These are phyloP conservation scores for Lepidium africanum DNA, from an alignment of 345 rosid genomes.

Conservation along the genomic window DNA sequence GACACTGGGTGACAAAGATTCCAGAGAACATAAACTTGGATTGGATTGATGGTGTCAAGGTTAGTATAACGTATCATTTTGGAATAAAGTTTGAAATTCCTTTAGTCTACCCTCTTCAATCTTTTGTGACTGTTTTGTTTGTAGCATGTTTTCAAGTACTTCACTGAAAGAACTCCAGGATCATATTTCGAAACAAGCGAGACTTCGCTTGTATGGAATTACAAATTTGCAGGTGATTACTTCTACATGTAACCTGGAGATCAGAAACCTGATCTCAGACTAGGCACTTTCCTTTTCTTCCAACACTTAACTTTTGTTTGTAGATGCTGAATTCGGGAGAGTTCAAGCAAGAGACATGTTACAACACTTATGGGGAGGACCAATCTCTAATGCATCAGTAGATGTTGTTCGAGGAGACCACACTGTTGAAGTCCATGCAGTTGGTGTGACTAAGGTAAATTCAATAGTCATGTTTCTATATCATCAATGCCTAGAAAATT, in stretches of 20 bases:
- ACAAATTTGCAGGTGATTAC: constrained; percentile 76
- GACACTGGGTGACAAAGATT: constrained; percentile 91
- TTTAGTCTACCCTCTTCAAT: constrained; percentile 8
- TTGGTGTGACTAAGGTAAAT: constrained; percentile 90
- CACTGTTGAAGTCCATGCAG: constrained; percentile 93
- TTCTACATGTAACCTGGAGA: neutral
- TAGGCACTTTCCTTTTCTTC: neutral
- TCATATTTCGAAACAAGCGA: constrained; percentile 70
- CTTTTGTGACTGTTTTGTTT: constrained; percentile 28
- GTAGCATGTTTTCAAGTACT: constrained; percentile 92
- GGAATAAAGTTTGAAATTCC: neutral
- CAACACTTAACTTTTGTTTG: constrained; percentile 7
- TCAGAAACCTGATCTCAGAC: neutral
- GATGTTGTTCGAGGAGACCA: constrained; percentile 87
- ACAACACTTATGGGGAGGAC: constrained; percentile 99
- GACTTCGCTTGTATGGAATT: constrained; percentile 93
- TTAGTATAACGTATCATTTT: too few species aligned
- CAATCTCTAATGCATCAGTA: constrained; percentile 88
- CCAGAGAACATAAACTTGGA: constrained; percentile 87
- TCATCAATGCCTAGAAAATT: neutral
- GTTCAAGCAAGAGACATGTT: constrained; percentile 95
- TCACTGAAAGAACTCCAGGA: constrained; percentile 90
- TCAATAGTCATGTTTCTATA: neutral
- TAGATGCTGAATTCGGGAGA: constrained; percentile 90
- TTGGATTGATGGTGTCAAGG: constrained; percentile 98